phyloP scores from a whole-genome alignment of 768 basidiomycete genomes.

The Austroboletus festivus region DNA sequence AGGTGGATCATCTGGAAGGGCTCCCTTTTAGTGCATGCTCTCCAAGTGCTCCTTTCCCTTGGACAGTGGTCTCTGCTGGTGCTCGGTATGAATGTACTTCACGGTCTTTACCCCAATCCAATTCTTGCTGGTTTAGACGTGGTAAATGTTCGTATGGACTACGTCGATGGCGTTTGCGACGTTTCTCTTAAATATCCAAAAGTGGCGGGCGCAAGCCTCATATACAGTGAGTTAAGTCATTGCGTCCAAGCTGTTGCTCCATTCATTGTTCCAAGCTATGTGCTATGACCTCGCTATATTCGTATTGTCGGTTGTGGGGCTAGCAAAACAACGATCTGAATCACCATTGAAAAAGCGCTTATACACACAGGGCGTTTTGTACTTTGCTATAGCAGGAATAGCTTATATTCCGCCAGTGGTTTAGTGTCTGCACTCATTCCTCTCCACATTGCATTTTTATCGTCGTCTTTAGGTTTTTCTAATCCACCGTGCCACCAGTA shows the following conservation, averaged over 20 bases:
- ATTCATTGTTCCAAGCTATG: conserved; percentile 9
- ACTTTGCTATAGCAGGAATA: conserved; percentile 12
- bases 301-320: conserved; percentile 12
- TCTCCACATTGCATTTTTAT: neutral
- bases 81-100: conserved; percentile 1
- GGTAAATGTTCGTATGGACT: neutral
- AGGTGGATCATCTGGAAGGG: conserved; percentile 29
- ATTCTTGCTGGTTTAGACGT: conserved; percentile 4
- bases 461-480: conserved; percentile 6
- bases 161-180: neutral
- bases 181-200: neutral
- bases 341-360: conserved; percentile 18
- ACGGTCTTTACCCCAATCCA: neutral
- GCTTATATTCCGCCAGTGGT: conserved; percentile 16
- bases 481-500: conserved; percentile 7
- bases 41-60: conserved; percentile 13
- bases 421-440: neutral
- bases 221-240: conserved; percentile 14
- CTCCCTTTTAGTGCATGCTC: conserved; percentile 3
- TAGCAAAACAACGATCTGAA: conserved; percentile 6
- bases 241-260: neutral
- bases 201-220: neutral
- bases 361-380: conserved; percentile 15
- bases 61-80: conserved; percentile 20
- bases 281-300: conserved; percentile 20